Percentiles rank a stretch among this genome's conserved stretches.
phyloP scores from a whole-genome alignment of 768 basidiomycete species.

The Amanita subjunquillea region DNA sequence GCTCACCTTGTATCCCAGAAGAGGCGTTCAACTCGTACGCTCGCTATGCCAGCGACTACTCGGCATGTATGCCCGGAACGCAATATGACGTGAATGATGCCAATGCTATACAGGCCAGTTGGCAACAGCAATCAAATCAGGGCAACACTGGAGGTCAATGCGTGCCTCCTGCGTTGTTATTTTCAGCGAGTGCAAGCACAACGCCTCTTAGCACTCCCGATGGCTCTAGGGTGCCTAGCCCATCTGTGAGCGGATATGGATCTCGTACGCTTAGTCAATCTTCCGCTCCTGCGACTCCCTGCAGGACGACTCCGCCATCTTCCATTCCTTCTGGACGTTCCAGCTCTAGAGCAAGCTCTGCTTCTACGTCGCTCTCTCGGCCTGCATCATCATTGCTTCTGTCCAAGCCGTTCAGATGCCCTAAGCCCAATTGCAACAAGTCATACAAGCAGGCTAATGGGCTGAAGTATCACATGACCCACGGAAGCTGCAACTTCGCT shows the following conservation, averaged over 20 bases:
- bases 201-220: conserved; percentile 39
- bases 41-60: conserved; percentile 53
- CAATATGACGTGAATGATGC: conserved; percentile 29
- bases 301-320: conserved; percentile 1
- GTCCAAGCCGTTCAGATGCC: conserved; percentile 86
- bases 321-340: conserved; percentile 8
- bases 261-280: conserved; percentile 4
- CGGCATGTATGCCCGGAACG: conserved; percentile 51
- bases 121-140: conserved; percentile 17
- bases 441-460: conserved; percentile 94
- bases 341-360: conserved; percentile 3
- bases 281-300: conserved; percentile 6
- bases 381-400: conserved; percentile 51
- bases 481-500: conserved; percentile 89
- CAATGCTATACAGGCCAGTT: conserved; percentile 13
- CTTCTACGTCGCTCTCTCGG: conserved; percentile 17
- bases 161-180: conserved; percentile 58
- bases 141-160: conserved; percentile 25
- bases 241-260: conserved; percentile 8
- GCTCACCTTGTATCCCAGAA: conserved; percentile 24
- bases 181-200: conserved; percentile 25
- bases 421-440: conserved; percentile 93
- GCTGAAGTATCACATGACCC: conserved; percentile 89
- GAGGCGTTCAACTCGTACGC: conserved; percentile 65
- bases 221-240: conserved; percentile 29